Percentiles rank a stretch among this genome's conserved stretches.
Conservation (phyloP, 73 alveolate genomes). For the Symbiodinium natans region DNA sequence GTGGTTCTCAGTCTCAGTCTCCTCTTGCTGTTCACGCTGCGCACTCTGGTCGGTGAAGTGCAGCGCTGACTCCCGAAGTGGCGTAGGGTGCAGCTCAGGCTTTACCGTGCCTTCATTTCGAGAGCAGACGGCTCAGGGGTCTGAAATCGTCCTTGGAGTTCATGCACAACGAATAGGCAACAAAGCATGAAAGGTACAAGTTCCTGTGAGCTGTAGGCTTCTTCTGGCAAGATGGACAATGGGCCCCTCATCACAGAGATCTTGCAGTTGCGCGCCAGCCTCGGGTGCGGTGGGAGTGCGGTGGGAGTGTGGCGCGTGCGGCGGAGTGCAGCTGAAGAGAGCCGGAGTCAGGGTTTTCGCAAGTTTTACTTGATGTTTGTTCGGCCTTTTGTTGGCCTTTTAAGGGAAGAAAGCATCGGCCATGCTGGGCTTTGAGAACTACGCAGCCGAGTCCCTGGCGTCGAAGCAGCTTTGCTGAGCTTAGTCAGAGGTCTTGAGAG, state of each 20-base stretch:
- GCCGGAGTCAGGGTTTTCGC: too few relatives aligned
- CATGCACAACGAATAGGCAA: too few relatives aligned
- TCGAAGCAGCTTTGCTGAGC: background rate
- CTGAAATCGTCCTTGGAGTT: background rate
- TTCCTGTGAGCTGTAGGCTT: background rate
- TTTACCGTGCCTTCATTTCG: background rate
- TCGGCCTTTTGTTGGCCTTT: too few relatives aligned
- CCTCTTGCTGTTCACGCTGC: background rate
- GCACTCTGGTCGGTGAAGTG: too few relatives aligned
- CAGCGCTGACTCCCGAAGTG: too few relatives aligned
- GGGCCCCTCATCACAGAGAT: slow-evolving; percentile 5
- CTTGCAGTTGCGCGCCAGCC: background rate
- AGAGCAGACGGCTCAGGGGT: background rate
- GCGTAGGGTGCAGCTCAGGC: background rate
- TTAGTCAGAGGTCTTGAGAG: too few relatives aligned
- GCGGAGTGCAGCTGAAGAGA: too few relatives aligned
- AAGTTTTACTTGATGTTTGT: too few relatives aligned
- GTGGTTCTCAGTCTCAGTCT: background rate
- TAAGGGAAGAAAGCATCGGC: slow-evolving; percentile 7
- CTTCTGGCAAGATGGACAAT: background rate
- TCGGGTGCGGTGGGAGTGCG: too few relatives aligned
- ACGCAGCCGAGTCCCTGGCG: slow-evolving; percentile 8
- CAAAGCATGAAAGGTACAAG: too few relatives aligned
- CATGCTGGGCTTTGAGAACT: slow-evolving; percentile 10
- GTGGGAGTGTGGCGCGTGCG: too few relatives aligned